Evolutionary conservation across 768 basidiomycete genomes (phyloP).

Genomic region (Pulveroboletus sp.): DNA sequence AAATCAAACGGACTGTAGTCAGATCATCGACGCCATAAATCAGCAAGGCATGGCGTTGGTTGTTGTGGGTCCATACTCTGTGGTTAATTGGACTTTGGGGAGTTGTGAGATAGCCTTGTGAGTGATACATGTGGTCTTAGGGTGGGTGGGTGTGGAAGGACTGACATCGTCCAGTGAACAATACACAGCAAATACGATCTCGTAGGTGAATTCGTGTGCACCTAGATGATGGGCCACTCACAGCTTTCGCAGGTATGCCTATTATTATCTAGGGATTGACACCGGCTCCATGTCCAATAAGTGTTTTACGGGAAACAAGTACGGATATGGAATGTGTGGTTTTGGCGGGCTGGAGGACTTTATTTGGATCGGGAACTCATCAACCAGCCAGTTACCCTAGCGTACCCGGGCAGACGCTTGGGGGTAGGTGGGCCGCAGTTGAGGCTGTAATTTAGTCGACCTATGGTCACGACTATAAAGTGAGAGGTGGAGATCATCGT

Average conservation of each 20-base stretch:
- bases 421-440: too few relatives aligned
- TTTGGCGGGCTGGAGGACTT: conserved; percentile 5
- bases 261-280: background rate
- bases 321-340: conserved; percentile 1
- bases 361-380: conserved; percentile 3
- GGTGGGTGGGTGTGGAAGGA: background rate
- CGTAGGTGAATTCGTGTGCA: background rate
- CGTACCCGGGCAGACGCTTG: too few relatives aligned
- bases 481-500: background rate
- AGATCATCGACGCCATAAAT: background rate
- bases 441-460: too few relatives aligned
- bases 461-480: too few relatives aligned
- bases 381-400: too few relatives aligned
- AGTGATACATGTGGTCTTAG: background rate
- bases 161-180: conserved; percentile 1
- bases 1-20: conserved; percentile 6
- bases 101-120: conserved; percentile 7
- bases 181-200: conserved; percentile 5
- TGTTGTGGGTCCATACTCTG: background rate
- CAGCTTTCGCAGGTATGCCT: background rate
- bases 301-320: background rate
- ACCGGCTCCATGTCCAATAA: background rate
- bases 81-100: background rate
- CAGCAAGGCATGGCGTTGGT: background rate
- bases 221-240: background rate